Percentiles rank a stretch among this genome's conserved stretches.
phyloP scores from a whole-genome alignment of 441 rosid genomes.

The Melastoma candidum region DNA sequence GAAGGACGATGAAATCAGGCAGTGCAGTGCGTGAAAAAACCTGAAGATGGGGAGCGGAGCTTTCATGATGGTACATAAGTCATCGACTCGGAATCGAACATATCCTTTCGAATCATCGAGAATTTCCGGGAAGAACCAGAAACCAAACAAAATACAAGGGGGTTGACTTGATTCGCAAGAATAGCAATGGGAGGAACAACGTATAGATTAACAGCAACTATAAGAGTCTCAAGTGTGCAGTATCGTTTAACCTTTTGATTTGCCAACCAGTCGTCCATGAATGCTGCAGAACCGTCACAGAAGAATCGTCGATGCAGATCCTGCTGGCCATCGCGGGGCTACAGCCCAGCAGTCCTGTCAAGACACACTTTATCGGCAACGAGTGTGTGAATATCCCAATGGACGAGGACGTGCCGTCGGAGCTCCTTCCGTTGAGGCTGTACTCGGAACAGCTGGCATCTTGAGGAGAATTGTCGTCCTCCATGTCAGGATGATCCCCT shows the following conservation, averaged over 20 bases:
- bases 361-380: slow-evolving; percentile 66
- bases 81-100: too few species aligned
- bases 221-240: slow-evolving; percentile 80
- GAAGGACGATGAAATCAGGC: too few species aligned
- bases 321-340: slow-evolving; percentile 61
- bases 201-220: slow-evolving; percentile 21
- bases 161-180: background rate
- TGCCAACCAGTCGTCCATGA: slow-evolving; percentile 88
- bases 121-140: too few species aligned
- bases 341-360: slow-evolving; percentile 75
- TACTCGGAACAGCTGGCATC: slow-evolving; percentile 39
- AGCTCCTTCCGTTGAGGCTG: slow-evolving; percentile 35
- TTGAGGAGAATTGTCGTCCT: slow-evolving; percentile 55
- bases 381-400: slow-evolving; percentile 79
- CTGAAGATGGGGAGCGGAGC: too few species aligned
- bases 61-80: too few species aligned
- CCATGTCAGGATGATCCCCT: slow-evolving; percentile 50
- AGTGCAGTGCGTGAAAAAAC: too few species aligned
- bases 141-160: background rate
- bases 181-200: background rate
- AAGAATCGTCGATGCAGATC: slow-evolving; percentile 81
- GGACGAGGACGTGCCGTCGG: slow-evolving; percentile 33
- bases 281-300: slow-evolving; percentile 75
- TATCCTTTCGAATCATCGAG: too few species aligned
- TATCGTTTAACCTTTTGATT: slow-evolving; percentile 77